These are phyloP conservation scores for Volutella citrinella DNA, from an alignment of 2,329 filamentous ascomycete species.

Conservation along the genomic window DNA sequence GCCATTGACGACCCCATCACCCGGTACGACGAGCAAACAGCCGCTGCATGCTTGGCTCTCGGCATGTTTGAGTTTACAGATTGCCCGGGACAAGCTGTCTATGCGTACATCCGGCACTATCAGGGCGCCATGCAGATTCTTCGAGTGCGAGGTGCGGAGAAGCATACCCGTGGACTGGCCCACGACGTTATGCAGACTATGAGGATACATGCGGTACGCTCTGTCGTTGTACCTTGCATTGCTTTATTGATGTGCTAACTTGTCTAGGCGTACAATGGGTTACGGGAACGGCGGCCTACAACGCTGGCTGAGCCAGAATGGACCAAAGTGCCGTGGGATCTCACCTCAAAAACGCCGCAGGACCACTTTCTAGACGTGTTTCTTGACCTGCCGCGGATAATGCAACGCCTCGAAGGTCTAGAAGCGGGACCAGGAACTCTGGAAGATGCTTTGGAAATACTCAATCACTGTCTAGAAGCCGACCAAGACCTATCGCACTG, in stretches of 20 bases:
- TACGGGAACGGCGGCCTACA: slow-evolving; percentile 4
- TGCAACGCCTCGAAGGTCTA: slow-evolving; percentile 1
- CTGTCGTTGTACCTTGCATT: background rate
- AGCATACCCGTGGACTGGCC: slow-evolving; percentile 2
- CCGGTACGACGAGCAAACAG: slow-evolving; percentile 4
- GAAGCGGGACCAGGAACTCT: background rate
- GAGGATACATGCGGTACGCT: slow-evolving; percentile 9
- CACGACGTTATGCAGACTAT: slow-evolving; percentile 7
- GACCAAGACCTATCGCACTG: slow-evolving; percentile 2
- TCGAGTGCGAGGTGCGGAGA: slow-evolving; percentile 1
- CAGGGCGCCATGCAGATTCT: slow-evolving; percentile 7
- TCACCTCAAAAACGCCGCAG: background rate
- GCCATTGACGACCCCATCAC: slow-evolving; percentile 3
- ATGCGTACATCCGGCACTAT: slow-evolving; percentile 8
- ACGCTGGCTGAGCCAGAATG: slow-evolving; percentile 7
- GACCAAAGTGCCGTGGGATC: slow-evolving; percentile 6
- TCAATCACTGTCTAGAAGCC: background rate
- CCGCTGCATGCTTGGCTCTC: slow-evolving; percentile 7
- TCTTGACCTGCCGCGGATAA: background rate
- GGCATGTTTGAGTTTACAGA: slow-evolving; percentile 10
- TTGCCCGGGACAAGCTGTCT: slow-evolving; percentile 1
- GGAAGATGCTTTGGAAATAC: background rate
- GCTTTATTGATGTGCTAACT: background rate
- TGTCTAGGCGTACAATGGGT: slow-evolving; percentile 4
- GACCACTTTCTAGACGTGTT: slow-evolving; percentile 8